Evolutionary conservation across 768 basidiomycete genomes (phyloP).

Genomic region (Pisolithus sp.): DNA sequence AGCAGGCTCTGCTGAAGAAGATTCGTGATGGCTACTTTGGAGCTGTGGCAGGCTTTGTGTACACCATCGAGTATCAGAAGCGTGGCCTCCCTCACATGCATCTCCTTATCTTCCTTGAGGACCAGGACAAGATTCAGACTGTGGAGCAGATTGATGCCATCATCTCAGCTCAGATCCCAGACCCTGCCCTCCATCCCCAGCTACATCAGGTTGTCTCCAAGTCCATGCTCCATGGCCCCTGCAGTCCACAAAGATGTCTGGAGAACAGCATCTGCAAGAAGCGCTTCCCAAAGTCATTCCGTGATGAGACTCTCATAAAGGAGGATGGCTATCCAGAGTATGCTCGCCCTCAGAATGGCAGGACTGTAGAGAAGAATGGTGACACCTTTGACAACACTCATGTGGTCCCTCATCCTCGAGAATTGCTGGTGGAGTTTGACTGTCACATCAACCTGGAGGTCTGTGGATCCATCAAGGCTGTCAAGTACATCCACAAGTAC

Average conservation of each 20-base stretch:
- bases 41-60: slow-evolving; percentile 35
- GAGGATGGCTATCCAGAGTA: slow-evolving; percentile 38
- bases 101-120: slow-evolving; percentile 37
- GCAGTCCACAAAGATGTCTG: slow-evolving; percentile 31
- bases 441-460: slow-evolving; percentile 48
- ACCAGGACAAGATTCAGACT: slow-evolving; percentile 26
- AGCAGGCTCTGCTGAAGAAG: slow-evolving; percentile 27
- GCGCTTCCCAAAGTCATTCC: slow-evolving; percentile 36
- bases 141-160: slow-evolving; percentile 33
- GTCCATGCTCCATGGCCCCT: slow-evolving; percentile 42
- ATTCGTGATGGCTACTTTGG: slow-evolving; percentile 40
- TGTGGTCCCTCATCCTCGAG: slow-evolving; percentile 36
- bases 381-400: slow-evolving; percentile 30
- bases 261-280: slow-evolving; percentile 36
- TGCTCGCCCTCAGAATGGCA: slow-evolving; percentile 30
- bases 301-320: slow-evolving; percentile 26
- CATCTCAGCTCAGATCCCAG: slow-evolving; percentile 39
- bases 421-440: slow-evolving; percentile 27
- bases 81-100: slow-evolving; percentile 51
- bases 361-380: slow-evolving; percentile 13
- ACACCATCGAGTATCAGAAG: slow-evolving; percentile 56
- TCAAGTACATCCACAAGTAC: slow-evolving; percentile 34
- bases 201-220: slow-evolving; percentile 35
- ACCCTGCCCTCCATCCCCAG: slow-evolving; percentile 30
- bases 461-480: slow-evolving; percentile 25